Conservation (phyloP, 2,329 filamentous ascomycete genomes). For the Trichoderma pleuroti region DNA sequence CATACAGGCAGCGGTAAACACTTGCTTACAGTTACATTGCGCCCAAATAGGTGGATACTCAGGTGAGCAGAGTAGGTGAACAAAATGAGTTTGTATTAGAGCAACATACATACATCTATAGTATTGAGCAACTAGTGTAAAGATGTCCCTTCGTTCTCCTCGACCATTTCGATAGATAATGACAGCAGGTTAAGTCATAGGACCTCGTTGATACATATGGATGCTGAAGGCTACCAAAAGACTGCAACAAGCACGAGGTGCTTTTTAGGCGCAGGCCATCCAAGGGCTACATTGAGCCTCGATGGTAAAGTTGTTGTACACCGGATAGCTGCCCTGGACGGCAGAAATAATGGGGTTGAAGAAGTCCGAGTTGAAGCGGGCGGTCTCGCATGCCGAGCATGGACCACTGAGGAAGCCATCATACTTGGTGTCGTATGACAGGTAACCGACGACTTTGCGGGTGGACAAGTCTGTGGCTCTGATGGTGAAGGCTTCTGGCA, state of each 20-base stretch:
- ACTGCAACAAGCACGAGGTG: background rate
- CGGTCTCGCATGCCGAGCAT: slow-evolving; percentile 36
- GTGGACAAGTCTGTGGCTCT: slow-evolving; percentile 34
- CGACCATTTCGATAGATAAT: slow-evolving; percentile 17
- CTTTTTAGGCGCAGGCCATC: slow-evolving; percentile 33
- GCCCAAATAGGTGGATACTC: no score
- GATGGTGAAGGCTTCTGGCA: slow-evolving; percentile 38
- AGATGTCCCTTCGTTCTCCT: slow-evolving; percentile 13
- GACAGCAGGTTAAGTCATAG: slow-evolving; percentile 4
- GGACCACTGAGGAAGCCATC: slow-evolving; percentile 36
- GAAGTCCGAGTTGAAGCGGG: slow-evolving; percentile 36
- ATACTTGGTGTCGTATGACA: slow-evolving; percentile 38
- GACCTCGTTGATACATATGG: slow-evolving; percentile 18
- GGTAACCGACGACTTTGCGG: slow-evolving; percentile 33
- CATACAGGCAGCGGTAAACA: background rate
- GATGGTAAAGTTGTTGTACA: slow-evolving; percentile 37
- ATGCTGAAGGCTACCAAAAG: slow-evolving; percentile 7
- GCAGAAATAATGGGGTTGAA: slow-evolving; percentile 38
- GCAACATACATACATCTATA: slow-evolving; percentile 18
- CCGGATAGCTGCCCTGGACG: slow-evolving; percentile 38
- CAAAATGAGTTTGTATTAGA: slow-evolving; percentile 13
- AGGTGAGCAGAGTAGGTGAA: background rate
- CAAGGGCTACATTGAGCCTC: slow-evolving; percentile 38
- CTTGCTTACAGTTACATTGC: background rate
- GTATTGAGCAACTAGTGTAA: slow-evolving; percentile 21